A percentile compares a stretch with the other conserved stretches of the same genome.
These are phyloP conservation scores for Debaryomyces maramus DNA, from an alignment of 805 yeast species.

Conservation along the genomic window DNA sequence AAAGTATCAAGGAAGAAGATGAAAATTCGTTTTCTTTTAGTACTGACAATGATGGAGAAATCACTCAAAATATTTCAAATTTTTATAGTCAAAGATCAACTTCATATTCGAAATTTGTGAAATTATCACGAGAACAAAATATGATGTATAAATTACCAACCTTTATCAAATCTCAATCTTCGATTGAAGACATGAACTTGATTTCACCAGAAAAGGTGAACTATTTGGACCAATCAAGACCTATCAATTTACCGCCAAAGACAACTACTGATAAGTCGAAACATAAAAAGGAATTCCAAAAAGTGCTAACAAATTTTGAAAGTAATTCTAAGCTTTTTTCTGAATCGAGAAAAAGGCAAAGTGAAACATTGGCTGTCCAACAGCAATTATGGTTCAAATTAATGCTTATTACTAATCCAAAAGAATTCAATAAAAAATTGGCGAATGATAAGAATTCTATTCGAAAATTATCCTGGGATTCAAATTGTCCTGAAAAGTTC, in stretches of 20 bases:
- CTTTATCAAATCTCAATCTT: constrained; percentile 38
- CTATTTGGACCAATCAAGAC: constrained; percentile 59
- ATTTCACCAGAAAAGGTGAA: constrained; percentile 62
- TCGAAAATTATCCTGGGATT: constrained; percentile 40
- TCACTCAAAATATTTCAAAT: constrained; percentile 35
- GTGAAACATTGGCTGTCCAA: constrained; percentile 13
- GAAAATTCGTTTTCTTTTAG: constrained; percentile 10
- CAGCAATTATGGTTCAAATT: constrained; percentile 31
- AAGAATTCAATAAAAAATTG: constrained; percentile 25
- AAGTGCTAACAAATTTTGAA: constrained; percentile 42
- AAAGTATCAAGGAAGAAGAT: constrained; percentile 19
- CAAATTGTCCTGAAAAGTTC: constrained; percentile 26
- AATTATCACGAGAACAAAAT: constrained; percentile 31
- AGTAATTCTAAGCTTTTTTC: constrained; percentile 25
- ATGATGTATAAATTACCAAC: constrained; percentile 38
- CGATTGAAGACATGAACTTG: constrained; percentile 58
- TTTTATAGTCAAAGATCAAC: constrained; percentile 37
- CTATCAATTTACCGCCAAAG: constrained; percentile 73
- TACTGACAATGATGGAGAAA: constrained; percentile 31
- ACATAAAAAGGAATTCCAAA: constrained; percentile 58
- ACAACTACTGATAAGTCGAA: constrained; percentile 47
- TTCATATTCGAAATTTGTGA: constrained; percentile 34
- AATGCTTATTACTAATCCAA: constrained; percentile 19
- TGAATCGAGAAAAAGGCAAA: constrained; percentile 21
- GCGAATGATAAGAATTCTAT: constrained; percentile 27